These are phyloP conservation scores for Colletotrichum musae DNA, from an alignment of 2,329 filamentous ascomycete genomes.

Conservation along the genomic window DNA sequence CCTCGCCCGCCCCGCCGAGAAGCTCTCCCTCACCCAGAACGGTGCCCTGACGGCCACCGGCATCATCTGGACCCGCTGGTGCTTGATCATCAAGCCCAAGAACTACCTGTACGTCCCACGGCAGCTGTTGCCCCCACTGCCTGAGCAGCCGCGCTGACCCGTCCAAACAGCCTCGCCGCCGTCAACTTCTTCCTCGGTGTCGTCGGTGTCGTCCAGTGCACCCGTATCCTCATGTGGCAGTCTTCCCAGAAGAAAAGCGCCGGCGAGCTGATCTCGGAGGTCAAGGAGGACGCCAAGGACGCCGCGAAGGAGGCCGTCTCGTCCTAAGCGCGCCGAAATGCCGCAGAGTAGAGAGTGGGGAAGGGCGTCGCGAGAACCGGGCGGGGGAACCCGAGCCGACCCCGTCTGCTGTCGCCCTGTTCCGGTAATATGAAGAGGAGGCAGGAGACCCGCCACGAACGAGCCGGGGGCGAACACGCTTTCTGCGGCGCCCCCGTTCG, in stretches of 20 bases:
- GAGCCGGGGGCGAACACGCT: too few relatives aligned
- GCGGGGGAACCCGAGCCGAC: constrained; percentile 1
- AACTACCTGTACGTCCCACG: constrained; percentile 82
- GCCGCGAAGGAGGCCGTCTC: constrained; percentile 45
- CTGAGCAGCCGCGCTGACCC: neutral
- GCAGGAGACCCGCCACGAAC: constrained; percentile 1
- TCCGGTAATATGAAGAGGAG: constrained; percentile 11
- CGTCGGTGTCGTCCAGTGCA: constrained; percentile 87
- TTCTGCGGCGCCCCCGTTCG: neutral
- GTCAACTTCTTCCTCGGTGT: constrained; percentile 98
- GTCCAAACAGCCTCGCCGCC: constrained; percentile 77
- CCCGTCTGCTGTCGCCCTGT: constrained; percentile 5
- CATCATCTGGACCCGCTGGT: constrained; percentile 98
- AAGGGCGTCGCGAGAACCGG: neutral
- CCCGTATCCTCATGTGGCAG: constrained; percentile 80
- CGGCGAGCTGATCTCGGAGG: constrained; percentile 53
- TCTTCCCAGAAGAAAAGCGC: constrained; percentile 69
- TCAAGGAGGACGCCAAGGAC: constrained; percentile 52
- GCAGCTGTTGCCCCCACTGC: neutral
- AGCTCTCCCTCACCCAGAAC: constrained; percentile 95
- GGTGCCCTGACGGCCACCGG: constrained; percentile 90
- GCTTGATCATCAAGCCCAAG: constrained; percentile 93
- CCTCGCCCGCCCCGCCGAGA: constrained; percentile 90
- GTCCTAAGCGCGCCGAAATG: constrained; percentile 17
- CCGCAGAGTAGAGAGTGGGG: neutral